Base-by-base conservation (phyloP, 2,329 filamentous ascomycete species). In the Epichloe uncinata region DNA sequence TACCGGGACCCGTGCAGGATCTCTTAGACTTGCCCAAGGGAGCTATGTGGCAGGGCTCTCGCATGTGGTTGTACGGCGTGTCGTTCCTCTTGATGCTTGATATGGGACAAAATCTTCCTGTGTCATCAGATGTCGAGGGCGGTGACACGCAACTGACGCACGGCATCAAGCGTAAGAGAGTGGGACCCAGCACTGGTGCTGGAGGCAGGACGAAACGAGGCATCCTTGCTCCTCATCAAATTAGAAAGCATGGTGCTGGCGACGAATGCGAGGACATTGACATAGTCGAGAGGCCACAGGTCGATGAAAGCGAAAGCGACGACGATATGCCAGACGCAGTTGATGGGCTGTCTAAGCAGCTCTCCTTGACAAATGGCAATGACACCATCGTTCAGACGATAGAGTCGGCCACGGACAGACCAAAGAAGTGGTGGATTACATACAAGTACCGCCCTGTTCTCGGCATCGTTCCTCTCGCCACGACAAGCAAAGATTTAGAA, bases 371-470 rank as follows among this genome's bases (percentile, higher is more conserved):
- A 41, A 58, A 55, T 54, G 50, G 40, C 44, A 54, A 48, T 37
- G 56, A 60, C 37, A 53, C 55, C 38, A 48, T 54, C 33, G 9
- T 50, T 33, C 15, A 36, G 18, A 47, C 20, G 4, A 46, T 42
- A 16, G 57, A 56, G 26, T 38, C 43, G 42, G 55, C 55, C 47
- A 55, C 55, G 43, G 60, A 56, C 50, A 58, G 60, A 52, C 60
- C 59, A 45, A 66, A 63, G 53, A 69, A 66, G 54, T 77, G 71
- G 69, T 97, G 89, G 87, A 80, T 83, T 63, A 95, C 90, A 5
- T 89, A 85, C 73, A 94, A 95, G 67, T 98, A 97, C 68, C 78
- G 90, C 52, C 87, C 90, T n/a, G 89, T 98, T 58, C 73, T 98
- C 53, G 93, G 90, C 49, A 69, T 82, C 38, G 74, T 79, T 36